Conservation (phyloP, 352 stramenopile species). For the Pythium phragmitis region DNA sequence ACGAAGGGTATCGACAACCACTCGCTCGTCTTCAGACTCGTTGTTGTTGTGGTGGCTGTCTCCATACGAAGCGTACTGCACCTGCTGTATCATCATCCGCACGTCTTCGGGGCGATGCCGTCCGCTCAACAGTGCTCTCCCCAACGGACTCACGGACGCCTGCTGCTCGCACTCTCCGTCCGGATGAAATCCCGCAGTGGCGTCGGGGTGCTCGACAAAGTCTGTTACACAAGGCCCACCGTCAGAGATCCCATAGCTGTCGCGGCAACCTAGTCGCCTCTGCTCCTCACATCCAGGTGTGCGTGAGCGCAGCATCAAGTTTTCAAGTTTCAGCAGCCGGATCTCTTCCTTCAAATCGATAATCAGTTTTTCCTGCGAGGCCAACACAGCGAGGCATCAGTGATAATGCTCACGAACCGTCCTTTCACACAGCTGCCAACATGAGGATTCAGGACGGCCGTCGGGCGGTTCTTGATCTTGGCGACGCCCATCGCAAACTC, state of each 20-base stretch:
- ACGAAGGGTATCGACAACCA: background rate
- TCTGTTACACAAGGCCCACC: constrained; percentile 28
- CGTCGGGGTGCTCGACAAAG: constrained; percentile 43
- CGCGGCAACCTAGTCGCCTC: background rate
- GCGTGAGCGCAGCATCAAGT: constrained; percentile 61
- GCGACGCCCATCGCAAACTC: constrained; percentile 81
- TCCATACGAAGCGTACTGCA: background rate
- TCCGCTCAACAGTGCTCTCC: constrained; percentile 24
- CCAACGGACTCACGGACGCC: constrained; percentile 15
- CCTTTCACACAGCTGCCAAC: constrained; percentile 24
- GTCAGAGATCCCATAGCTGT: background rate
- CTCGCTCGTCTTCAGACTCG: background rate
- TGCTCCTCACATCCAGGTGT: constrained; percentile 57
- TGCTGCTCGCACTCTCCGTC: constrained; percentile 2
- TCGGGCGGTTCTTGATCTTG: constrained; percentile 76
- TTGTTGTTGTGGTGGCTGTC: constrained; percentile 12
- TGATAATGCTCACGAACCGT: background rate
- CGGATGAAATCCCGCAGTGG: constrained; percentile 9
- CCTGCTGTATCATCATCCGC: constrained; percentile 3
- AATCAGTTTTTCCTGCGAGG: constrained; percentile 63
- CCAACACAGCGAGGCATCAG: background rate
- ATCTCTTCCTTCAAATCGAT: constrained; percentile 69
- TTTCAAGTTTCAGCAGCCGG: constrained; percentile 61
- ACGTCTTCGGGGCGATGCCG: constrained; percentile 14
- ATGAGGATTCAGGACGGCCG: constrained; percentile 61